phyloP scores from a whole-genome alignment of 2,329 filamentous ascomycete species.

The Botrytis byssoidea region DNA sequence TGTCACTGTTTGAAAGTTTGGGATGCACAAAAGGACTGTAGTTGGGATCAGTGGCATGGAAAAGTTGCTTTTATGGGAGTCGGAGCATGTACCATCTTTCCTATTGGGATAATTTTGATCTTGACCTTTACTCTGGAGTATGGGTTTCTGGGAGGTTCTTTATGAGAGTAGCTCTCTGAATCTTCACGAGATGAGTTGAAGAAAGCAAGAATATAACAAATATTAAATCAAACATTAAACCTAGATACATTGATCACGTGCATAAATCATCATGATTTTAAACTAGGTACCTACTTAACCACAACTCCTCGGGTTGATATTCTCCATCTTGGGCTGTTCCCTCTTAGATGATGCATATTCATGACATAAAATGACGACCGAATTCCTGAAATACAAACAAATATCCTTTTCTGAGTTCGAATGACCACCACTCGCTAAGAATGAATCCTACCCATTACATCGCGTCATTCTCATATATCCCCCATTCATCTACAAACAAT shows the following conservation, averaged over 20 bases:
- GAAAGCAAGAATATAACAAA: neutral
- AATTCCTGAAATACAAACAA: neutral
- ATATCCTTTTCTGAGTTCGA: neutral
- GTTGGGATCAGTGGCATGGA: slow-evolving; percentile 7
- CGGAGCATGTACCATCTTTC: slow-evolving; percentile 1
- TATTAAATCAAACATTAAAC: neutral
- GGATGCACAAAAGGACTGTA: slow-evolving; percentile 2
- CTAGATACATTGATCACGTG: neutral
- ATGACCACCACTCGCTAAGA: neutral
- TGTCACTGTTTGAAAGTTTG: neutral
- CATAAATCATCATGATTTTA: neutral
- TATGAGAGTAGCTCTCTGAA: neutral
- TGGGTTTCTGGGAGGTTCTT: neutral
- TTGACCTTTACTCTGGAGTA: slow-evolving; percentile 10
- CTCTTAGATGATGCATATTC: neutral
- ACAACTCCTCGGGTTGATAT: neutral
- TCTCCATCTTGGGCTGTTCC: neutral
- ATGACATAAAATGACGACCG: neutral
- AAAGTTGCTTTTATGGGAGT: slow-evolving; percentile 18
- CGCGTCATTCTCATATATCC: neutral
- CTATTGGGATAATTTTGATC: neutral
- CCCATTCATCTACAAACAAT: neutral
- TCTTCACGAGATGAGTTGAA: neutral
- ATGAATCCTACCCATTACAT: neutral
- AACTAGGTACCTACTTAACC: neutral